Evolutionary conservation across 345 rosid species (phyloP), one percentile per base, ranked within the genome.

Genomic region (Nasturtium officinale): DNA sequence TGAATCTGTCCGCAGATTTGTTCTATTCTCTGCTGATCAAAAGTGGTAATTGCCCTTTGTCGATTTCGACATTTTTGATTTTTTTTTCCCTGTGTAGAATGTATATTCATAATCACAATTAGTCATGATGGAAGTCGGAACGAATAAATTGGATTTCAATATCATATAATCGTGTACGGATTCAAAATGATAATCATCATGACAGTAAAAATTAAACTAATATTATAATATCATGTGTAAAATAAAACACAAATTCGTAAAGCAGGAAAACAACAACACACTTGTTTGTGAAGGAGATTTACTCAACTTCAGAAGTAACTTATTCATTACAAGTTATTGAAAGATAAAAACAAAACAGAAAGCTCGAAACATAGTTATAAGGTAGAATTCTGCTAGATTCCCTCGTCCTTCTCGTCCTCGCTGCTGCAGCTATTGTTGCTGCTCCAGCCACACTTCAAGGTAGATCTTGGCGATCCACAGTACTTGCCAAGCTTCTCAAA

Each of bases 331-430:
- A 26, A 54, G 15, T 16, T 53, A 20, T 38, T 68, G 9, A 73
- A 68, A 63, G 0, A 12, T 25, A n/a, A n/a, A 28, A 1, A 42
- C 54, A 63, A 55, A 64, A 59, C 18, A 56, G n/a, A 54, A 30
- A 62, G 65, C 53, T 69, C 50, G 50, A 57, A 77, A 72, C n/a
- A 38, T 15, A 72, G 12, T 50, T n/a, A 16, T 43, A 8, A 66
- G 18, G 16, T 6, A 60, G 26, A 65, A 43, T 73, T 67, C 75
- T 73, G 78, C 78, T 67, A 60, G 74, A 37, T 67, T 61, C 78
- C 81, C 82, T 79, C 75, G 53, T 79, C 75, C 79, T 74, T 70
- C 82, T 74, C 82, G 76, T 74, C 75, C 76, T 69, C 79, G 47
- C 79, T 74, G 74, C 78, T 66, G 65, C 75, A 67, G 78, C 75